phyloP scores from a whole-genome alignment of 2,329 filamentous ascomycete genomes.

The Penicillium nordicum region DNA sequence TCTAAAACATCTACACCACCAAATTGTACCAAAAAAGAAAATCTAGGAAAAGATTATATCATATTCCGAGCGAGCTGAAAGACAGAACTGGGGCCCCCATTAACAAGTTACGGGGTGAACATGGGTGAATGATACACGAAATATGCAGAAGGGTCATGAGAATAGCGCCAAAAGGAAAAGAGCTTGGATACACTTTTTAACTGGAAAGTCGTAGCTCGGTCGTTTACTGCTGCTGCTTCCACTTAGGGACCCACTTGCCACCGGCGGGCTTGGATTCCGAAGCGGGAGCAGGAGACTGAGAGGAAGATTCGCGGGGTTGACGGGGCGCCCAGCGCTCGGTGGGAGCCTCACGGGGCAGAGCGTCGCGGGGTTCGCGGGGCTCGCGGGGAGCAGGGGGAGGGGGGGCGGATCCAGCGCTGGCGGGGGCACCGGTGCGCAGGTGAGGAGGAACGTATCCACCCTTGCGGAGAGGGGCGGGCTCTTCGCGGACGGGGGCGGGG shows the following conservation, averaged over 20 bases:
- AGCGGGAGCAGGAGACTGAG: slow-evolving; percentile 24
- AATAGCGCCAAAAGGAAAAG: slow-evolving; percentile 25
- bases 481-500: slow-evolving; percentile 28
- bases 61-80: slow-evolving; percentile 5
- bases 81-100: slow-evolving; percentile 12
- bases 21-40: background rate
- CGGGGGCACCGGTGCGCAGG: slow-evolving; percentile 32
- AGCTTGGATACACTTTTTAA: slow-evolving; percentile 26
- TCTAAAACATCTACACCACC: background rate
- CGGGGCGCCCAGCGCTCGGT: slow-evolving; percentile 33
- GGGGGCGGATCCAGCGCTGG: slow-evolving; percentile 26
- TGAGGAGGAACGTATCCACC: slow-evolving; percentile 43
- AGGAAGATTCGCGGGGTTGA: slow-evolving; percentile 31
- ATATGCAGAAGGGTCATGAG: slow-evolving; percentile 27
- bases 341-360: slow-evolving; percentile 29
- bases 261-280: slow-evolving; percentile 28
- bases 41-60: slow-evolving; percentile 3
- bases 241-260: slow-evolving; percentile 38
- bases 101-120: background rate
- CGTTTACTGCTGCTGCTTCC: slow-evolving; percentile 38
- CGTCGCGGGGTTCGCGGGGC: slow-evolving; percentile 17
- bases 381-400: slow-evolving; percentile 29
- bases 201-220: slow-evolving; percentile 19
- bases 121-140: slow-evolving; percentile 25
- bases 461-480: slow-evolving; percentile 27